Evolutionary conservation across 805 yeast species (phyloP).

Genomic region (Maudiozyma bulderi): DNA sequence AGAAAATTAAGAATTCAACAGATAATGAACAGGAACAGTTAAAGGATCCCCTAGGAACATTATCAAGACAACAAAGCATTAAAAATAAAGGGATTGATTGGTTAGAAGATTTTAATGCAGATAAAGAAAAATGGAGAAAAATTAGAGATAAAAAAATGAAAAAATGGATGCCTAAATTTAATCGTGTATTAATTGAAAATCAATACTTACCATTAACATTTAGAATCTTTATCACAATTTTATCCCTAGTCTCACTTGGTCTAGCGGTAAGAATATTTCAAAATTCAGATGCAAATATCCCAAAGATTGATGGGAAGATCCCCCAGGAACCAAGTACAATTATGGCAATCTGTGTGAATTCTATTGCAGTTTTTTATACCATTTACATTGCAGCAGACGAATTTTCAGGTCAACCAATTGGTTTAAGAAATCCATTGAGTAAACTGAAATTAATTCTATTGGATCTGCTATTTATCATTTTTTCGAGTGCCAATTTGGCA

Average conservation of each 20-base stretch:
- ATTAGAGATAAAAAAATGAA: slow-evolving; percentile 43
- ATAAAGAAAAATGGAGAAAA: slow-evolving; percentile 25
- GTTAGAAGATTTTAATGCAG: slow-evolving; percentile 21
- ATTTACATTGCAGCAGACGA: slow-evolving; percentile 83
- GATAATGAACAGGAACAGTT: not conserved
- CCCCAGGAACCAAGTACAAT: slow-evolving; percentile 81
- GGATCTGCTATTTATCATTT: slow-evolving; percentile 80
- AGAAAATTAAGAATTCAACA: not conserved
- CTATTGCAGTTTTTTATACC: slow-evolving; percentile 67
- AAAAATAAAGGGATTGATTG: slow-evolving; percentile 10
- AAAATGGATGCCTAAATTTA: slow-evolving; percentile 54
- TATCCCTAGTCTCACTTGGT: slow-evolving; percentile 62
- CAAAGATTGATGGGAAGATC: slow-evolving; percentile 25
- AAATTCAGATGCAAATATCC: slow-evolving; percentile 20
- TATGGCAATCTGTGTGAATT: slow-evolving; percentile 82
- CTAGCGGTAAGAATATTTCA: slow-evolving; percentile 54
- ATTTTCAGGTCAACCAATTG: slow-evolving; percentile 84
- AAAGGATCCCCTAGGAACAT: not conserved
- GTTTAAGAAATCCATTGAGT: slow-evolving; percentile 74
- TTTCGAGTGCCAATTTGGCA: slow-evolving; percentile 79
- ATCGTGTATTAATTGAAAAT: slow-evolving; percentile 54
- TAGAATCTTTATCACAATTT: slow-evolving; percentile 47
- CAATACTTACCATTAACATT: slow-evolving; percentile 75
- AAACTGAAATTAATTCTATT: slow-evolving; percentile 73
- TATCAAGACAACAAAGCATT: not conserved